Conservation (phyloP, 1,284 basidiomycete species). For the Microbotryomycetes sp. region DNA sequence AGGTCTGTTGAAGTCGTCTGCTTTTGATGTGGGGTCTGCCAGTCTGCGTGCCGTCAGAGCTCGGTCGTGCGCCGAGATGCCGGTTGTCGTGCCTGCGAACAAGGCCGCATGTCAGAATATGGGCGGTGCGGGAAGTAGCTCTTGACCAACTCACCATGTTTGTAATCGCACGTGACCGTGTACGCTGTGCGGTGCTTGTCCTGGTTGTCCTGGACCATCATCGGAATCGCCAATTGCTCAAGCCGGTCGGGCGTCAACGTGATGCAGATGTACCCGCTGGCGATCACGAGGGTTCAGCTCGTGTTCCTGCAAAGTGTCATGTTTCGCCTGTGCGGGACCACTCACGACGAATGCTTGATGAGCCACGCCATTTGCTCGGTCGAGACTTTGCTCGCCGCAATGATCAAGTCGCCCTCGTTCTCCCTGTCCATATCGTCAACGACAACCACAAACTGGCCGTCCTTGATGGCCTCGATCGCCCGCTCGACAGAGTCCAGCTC, state of each 20-base stretch:
- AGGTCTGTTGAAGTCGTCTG: constrained; percentile 81
- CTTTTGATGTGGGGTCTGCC: constrained; percentile 49
- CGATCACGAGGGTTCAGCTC: neutral
- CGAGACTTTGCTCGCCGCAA: constrained; percentile 56
- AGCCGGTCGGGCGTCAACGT: constrained; percentile 70
- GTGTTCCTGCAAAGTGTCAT: neutral
- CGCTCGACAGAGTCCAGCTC: constrained; percentile 66
- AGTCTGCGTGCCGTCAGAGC: constrained; percentile 77
- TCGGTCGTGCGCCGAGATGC: constrained; percentile 94
- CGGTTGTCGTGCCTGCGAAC: constrained; percentile 75
- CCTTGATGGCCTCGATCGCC: constrained; percentile 66
- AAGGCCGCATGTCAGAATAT: neutral
- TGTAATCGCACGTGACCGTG: constrained; percentile 92
- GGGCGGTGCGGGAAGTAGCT: neutral
- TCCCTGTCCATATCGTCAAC: constrained; percentile 91
- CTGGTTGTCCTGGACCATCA: constrained; percentile 87
- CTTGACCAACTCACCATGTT: constrained; percentile 53
- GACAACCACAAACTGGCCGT: constrained; percentile 85
- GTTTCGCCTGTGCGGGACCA: too few species aligned
- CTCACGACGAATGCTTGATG: constrained; percentile 87
- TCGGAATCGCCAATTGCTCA: constrained; percentile 73
- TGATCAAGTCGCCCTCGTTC: constrained; percentile 90
- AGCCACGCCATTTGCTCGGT: constrained; percentile 99
- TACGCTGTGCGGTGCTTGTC: constrained; percentile 92
- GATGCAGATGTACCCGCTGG: constrained; percentile 90